phyloP scores from a whole-genome alignment of 129 eudicot species.

The Chrysanthemum seticuspe region DNA sequence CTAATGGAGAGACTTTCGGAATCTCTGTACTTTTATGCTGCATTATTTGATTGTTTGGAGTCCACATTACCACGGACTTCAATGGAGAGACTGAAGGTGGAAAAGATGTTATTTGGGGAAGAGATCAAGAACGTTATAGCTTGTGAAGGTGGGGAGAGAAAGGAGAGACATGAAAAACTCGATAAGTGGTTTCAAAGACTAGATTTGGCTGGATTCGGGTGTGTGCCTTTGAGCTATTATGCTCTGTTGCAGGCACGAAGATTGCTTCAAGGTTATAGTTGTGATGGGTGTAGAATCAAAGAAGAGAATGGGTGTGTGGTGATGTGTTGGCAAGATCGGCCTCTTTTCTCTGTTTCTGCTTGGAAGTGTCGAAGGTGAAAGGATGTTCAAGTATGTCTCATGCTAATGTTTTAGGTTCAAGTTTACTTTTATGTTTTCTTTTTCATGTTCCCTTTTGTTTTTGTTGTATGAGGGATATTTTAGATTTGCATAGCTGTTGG shows the following conservation, averaged over 20 bases:
- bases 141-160: slow-evolving; percentile 85
- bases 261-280: slow-evolving; percentile 68
- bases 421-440: not conserved
- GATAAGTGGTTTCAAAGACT: slow-evolving; percentile 85
- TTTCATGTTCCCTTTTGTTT: slow-evolving; percentile 6
- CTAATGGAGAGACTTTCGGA: slow-evolving; percentile 86
- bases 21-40: slow-evolving; percentile 83
- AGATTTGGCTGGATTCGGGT: slow-evolving; percentile 69
- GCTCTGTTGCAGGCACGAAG: slow-evolving; percentile 82
- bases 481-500: slow-evolving; percentile 26
- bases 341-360: slow-evolving; percentile 81
- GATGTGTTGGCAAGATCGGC: slow-evolving; percentile 94
- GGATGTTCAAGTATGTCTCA: not conserved
- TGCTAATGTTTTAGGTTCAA: slow-evolving; percentile 6
- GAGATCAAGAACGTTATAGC: slow-evolving; percentile 87
- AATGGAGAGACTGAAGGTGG: slow-evolving; percentile 75
- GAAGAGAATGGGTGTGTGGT: slow-evolving; percentile 91
- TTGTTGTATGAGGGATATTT: slow-evolving; percentile 20
- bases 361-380: slow-evolving; percentile 89
- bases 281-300: slow-evolving; percentile 87
- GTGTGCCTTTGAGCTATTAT: slow-evolving; percentile 76
- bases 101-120: slow-evolving; percentile 84
- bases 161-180: slow-evolving; percentile 86
- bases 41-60: slow-evolving; percentile 85
- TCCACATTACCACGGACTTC: slow-evolving; percentile 79